phyloP scores from a whole-genome alignment of 1,284 basidiomycete genomes.

The Ganoderma lingzhi region DNA sequence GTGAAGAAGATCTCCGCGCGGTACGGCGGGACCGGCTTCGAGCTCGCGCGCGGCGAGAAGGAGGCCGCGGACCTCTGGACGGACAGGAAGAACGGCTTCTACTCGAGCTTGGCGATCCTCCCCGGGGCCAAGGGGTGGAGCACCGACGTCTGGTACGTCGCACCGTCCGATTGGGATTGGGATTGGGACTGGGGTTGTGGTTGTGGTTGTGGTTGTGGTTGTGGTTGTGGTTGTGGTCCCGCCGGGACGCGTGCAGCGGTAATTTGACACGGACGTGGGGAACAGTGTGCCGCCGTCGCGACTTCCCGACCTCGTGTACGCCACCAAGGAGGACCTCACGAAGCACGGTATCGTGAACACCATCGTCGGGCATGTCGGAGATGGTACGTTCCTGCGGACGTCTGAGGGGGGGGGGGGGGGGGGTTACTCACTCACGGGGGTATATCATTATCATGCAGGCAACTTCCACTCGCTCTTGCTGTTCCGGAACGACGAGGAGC shows the following conservation, averaged over 20 bases:
- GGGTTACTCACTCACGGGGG: neutral
- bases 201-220: neutral
- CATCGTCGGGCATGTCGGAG: constrained; percentile 21
- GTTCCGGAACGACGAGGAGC: constrained; percentile 70
- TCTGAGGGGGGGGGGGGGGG: no score
- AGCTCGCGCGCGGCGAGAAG: constrained; percentile 69
- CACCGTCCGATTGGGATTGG: no score
- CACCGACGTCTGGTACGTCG: constrained; percentile 85
- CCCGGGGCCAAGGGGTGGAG: constrained; percentile 75
- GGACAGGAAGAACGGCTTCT: constrained; percentile 87
- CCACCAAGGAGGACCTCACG: constrained; percentile 16
- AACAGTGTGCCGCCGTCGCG: constrained; percentile 2
- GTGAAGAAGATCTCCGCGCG: constrained; percentile 65
- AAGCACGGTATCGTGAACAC: constrained; percentile 11
- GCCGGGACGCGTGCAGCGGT: constrained; percentile 14
- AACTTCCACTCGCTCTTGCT: constrained; percentile 67
- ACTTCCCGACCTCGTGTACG: constrained; percentile 11
- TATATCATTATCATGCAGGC: constrained; percentile 41
- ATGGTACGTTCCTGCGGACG: constrained; percentile 6
- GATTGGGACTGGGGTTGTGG: neutral
- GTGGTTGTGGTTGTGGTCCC: neutral
- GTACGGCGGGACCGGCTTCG: constrained; percentile 76
- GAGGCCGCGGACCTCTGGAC: constrained; percentile 86
- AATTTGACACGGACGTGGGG: neutral
- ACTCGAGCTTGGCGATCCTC: constrained; percentile 72